phyloP scores from a whole-genome alignment of 306 rosid species.

The Aeschynomene evenia region DNA sequence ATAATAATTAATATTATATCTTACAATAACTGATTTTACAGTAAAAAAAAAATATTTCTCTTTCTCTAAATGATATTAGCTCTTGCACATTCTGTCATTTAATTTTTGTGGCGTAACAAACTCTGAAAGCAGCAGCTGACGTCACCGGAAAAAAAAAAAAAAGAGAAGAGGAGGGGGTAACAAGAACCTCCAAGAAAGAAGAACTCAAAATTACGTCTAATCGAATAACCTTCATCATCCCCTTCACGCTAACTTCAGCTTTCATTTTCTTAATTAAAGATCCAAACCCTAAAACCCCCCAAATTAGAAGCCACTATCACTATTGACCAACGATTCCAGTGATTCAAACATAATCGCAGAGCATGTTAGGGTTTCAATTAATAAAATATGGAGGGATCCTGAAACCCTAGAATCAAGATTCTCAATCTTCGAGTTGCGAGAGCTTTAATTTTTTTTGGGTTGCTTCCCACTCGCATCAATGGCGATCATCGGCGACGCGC shows the following conservation, averaged over 20 bases:
- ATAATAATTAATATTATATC: too few relatives aligned
- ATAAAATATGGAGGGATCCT: background rate
- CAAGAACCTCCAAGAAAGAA: background rate
- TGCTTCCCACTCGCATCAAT: conserved; percentile 31
- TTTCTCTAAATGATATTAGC: too few relatives aligned
- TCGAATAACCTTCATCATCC: background rate
- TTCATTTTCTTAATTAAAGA: background rate
- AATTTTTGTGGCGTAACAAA: background rate
- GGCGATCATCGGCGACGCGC: conserved; percentile 89
- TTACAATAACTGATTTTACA: too few relatives aligned
- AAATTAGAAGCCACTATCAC: background rate
- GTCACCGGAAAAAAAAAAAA: background rate
- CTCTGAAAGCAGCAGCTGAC: background rate
- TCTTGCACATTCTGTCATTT: too few relatives aligned
- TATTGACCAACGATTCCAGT: background rate
- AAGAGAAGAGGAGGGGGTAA: too few relatives aligned
- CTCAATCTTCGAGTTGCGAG: background rate
- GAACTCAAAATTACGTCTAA: background rate
- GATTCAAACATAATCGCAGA: background rate
- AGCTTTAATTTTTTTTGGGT: conserved; percentile 1
- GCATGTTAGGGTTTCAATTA: conserved; percentile 30
- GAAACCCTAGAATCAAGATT: conserved; percentile 19
- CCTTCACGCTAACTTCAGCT: background rate
- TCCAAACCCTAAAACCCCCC: conserved; percentile 6
- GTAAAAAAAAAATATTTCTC: too few relatives aligned